phyloP scores from a whole-genome alignment of 106 monocot species.

The Narthecium ossifragum region DNA sequence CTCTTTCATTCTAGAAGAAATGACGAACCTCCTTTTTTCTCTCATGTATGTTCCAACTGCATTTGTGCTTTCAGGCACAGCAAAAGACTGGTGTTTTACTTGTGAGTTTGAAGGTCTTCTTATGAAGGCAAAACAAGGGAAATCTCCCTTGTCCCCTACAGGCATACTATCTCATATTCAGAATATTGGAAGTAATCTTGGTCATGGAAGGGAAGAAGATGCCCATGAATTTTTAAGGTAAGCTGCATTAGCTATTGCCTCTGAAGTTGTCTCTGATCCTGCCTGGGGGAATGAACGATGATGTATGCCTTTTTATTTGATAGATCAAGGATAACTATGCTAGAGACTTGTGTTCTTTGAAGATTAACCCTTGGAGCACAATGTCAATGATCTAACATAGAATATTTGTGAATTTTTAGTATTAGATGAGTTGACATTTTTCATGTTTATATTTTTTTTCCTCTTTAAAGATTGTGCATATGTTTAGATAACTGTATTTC shows the following conservation, averaged over 20 bases:
- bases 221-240: constrained; percentile 99
- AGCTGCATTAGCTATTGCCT: no score
- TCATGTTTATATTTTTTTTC: not conserved
- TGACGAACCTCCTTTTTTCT: constrained; percentile 1
- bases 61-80: constrained; percentile 37
- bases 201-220: constrained; percentile 88
- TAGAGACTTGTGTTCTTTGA: not conserved
- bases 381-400: no score
- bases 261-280: no score
- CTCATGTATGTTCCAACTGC: not conserved
- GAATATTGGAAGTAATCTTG: constrained; percentile 63
- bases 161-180: constrained; percentile 67
- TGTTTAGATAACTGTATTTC: not conserved
- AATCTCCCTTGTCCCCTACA: constrained; percentile 57
- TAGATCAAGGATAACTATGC: not conserved
- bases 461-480: not conserved
- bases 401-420: not conserved
- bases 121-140: constrained; percentile 45
- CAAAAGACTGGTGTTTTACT: constrained; percentile 69
- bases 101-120: constrained; percentile 77
- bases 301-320: not conserved
- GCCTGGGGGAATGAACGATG: no score
- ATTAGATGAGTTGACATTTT: not conserved
- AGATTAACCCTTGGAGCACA: no score
- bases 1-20: not conserved